Percentiles rank a stretch among this genome's conserved stretches.
These are phyloP conservation scores for Lentinula sp. DNA, from an alignment of 768 basidiomycete genomes.

Conservation along the genomic window DNA sequence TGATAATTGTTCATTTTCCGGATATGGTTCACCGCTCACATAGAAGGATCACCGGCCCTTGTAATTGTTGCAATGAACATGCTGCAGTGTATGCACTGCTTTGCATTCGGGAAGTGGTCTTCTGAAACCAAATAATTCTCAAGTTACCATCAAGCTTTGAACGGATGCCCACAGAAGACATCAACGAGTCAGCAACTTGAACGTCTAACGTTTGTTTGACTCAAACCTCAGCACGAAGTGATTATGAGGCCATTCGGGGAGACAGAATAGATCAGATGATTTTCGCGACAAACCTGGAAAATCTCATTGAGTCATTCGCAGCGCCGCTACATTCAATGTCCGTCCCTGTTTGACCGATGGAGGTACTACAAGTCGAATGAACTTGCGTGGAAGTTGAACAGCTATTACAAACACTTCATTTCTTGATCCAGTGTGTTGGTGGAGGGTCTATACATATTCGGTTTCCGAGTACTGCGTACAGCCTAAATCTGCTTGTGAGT, in stretches of 20 bases:
- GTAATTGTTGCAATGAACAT: not conserved
- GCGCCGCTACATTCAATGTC: not conserved
- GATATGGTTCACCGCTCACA: not conserved
- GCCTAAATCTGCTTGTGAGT: not conserved
- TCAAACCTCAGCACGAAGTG: not conserved
- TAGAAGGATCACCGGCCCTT: not conserved
- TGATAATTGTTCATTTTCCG: not conserved
- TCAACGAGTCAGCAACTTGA: not conserved
- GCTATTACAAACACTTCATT: not conserved
- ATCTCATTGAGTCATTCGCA: not conserved
- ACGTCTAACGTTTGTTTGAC: not conserved
- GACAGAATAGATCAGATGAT: not conserved
- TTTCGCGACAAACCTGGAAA: not conserved
- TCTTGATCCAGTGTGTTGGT: not conserved
- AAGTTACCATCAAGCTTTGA: not conserved
- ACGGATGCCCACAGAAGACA: not conserved
- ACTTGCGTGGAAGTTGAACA: not conserved
- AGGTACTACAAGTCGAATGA: not conserved
- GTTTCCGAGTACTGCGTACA: slow-evolving; percentile 2
- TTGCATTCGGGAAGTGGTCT: not conserved
- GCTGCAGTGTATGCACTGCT: too few species aligned
- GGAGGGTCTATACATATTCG: not conserved
- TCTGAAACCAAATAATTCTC: not conserved
- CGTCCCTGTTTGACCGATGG: not conserved
- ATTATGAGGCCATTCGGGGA: not conserved